phyloP scores from a whole-genome alignment of 2,329 filamentous ascomycete genomes.

The Cladosporium cucumerinum region DNA sequence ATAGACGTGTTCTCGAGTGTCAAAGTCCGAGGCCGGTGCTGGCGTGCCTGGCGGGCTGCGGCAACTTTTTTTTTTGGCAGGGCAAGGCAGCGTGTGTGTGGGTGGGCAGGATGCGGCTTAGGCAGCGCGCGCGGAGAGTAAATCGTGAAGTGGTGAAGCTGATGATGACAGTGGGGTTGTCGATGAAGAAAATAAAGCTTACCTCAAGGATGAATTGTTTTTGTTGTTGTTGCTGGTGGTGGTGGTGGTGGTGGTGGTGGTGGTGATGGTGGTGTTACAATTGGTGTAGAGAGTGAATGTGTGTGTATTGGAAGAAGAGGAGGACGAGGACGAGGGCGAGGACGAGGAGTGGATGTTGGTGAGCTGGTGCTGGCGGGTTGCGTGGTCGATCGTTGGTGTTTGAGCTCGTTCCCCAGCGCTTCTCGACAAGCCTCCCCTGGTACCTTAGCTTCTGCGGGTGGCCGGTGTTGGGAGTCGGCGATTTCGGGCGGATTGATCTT shows the following conservation, averaged over 20 bases:
- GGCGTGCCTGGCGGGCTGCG: slow-evolving; percentile 5
- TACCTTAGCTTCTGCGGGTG: background rate
- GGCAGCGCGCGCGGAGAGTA: slow-evolving; percentile 10
- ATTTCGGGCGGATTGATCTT: slow-evolving; percentile 2
- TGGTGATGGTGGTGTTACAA: background rate
- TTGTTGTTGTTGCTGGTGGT: background rate
- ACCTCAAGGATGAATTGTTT: background rate
- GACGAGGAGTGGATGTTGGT: background rate
- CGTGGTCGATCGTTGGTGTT: background rate
- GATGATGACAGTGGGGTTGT: background rate
- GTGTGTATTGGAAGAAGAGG: background rate
- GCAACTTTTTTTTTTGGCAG: slow-evolving; percentile 15
- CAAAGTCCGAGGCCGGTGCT: slow-evolving; percentile 12
- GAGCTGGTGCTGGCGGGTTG: background rate
- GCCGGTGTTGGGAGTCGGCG: slow-evolving; percentile 8
- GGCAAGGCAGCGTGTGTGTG: background rate
- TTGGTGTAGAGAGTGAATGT: background rate
- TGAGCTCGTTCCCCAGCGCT: slow-evolving; percentile 8
- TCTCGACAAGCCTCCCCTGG: slow-evolving; percentile 10
- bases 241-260: background rate
- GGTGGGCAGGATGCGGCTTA: slow-evolving; percentile 15
- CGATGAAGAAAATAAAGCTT: background rate
- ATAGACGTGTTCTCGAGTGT: slow-evolving; percentile 13
- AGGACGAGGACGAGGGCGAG: no score
- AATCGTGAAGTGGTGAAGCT: background rate